Evolutionary conservation across 495 filamentous ascomycete species (phyloP).

Genomic region (Neurospora sp.): DNA sequence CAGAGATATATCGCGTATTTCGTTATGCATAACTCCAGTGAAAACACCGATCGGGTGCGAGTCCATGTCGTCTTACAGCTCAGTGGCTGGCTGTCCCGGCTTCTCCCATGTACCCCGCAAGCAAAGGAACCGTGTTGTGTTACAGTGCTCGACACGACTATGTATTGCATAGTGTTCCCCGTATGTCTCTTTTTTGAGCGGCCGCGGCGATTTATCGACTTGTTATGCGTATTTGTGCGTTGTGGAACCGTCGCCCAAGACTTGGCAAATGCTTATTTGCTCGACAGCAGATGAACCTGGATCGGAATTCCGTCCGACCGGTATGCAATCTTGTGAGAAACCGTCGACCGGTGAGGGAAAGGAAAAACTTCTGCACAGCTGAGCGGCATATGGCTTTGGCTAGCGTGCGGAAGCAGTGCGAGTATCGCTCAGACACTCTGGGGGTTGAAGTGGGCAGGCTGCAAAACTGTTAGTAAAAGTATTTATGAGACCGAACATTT

Average conservation of each 20-base stretch:
- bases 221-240: not conserved
- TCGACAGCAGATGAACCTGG: not conserved
- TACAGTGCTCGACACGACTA: not conserved
- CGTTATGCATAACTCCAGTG: not conserved
- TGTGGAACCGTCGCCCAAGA: not conserved
- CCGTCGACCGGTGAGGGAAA: not conserved
- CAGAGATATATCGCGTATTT: not conserved
- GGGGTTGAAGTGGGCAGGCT: slow-evolving; percentile 38
- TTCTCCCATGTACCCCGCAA: not conserved
- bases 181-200: not conserved
- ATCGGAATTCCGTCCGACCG: not conserved
- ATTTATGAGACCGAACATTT: not conserved
- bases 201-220: not conserved
- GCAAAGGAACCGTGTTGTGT: not conserved
- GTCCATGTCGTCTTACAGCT: not conserved
- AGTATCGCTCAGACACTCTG: slow-evolving; percentile 38
- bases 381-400: not conserved
- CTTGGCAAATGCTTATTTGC: not conserved
- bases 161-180: not conserved
- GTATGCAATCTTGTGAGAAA: not conserved
- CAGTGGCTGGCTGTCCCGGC: not conserved
- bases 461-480: slow-evolving; percentile 9
- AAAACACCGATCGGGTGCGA: not conserved
- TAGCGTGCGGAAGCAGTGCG: not conserved
- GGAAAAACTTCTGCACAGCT: not conserved